A percentile compares a stretch with the other conserved stretches of the same genome.
These are phyloP conservation scores for Boletus patriciae DNA, from an alignment of 768 basidiomycete genomes.

Conservation along the genomic window DNA sequence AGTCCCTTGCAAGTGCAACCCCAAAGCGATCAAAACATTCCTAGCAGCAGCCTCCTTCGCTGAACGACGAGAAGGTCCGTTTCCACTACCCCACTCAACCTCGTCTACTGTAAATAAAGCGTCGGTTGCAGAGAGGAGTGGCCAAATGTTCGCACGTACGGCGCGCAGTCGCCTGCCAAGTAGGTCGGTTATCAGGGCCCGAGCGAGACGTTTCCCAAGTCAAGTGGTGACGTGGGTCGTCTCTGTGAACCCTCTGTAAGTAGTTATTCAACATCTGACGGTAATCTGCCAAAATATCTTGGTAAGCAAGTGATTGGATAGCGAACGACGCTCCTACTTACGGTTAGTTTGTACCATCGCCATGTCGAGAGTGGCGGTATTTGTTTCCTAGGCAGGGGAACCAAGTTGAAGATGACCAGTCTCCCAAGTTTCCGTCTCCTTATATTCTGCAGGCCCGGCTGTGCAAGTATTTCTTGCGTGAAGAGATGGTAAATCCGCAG, in stretches of 20 bases:
- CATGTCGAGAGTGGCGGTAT: not conserved
- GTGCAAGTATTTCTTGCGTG: constrained; percentile 8
- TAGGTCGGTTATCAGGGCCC: constrained; percentile 25
- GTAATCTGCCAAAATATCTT: constrained; percentile 9
- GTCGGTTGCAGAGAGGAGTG: not conserved
- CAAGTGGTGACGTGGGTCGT: constrained; percentile 12
- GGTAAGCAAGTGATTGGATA: not conserved
- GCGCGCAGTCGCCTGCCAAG: constrained; percentile 24
- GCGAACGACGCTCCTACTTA: constrained; percentile 3
- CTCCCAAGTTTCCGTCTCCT: not conserved
- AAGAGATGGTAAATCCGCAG: constrained; percentile 18
- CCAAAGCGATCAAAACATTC: constrained; percentile 17
- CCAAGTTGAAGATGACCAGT: not conserved
- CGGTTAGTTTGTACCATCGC: constrained; percentile 11
- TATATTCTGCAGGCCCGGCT: constrained; percentile 18
- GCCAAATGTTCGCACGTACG: constrained; percentile 13
- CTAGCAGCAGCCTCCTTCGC: constrained; percentile 27
- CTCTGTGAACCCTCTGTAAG: constrained; percentile 18
- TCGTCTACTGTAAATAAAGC: constrained; percentile 14
- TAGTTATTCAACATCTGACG: constrained; percentile 27
- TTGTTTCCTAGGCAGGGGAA: not conserved
- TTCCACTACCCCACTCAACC: constrained; percentile 25
- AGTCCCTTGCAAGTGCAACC: not conserved
- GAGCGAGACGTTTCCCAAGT: constrained; percentile 16
- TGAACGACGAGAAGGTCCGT: constrained; percentile 13